Evolutionary conservation across 129 eudicot genomes (phyloP).

Genomic region (Lactuca sativa): DNA sequence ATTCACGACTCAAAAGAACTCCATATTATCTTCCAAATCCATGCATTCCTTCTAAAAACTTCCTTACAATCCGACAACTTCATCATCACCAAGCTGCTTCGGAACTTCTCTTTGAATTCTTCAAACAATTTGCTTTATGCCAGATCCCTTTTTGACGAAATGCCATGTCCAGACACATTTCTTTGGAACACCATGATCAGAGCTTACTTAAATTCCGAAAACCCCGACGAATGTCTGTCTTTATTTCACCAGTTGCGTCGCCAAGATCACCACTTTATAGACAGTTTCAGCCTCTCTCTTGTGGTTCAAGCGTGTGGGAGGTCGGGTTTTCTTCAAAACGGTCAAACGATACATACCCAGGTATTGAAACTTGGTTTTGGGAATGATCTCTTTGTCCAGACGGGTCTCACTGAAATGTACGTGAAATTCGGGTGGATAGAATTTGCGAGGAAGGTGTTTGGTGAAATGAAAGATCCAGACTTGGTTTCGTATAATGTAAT

Average conservation of each 20-base stretch:
- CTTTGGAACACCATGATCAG: constrained; percentile 42
- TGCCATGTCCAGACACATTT: constrained; percentile 40
- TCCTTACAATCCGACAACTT: constrained; percentile 33
- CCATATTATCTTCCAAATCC: constrained; percentile 29
- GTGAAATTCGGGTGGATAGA: constrained; percentile 30
- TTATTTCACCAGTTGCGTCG: constrained; percentile 25
- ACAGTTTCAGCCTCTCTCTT: constrained; percentile 41
- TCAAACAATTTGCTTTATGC: constrained; percentile 24
- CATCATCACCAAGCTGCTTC: constrained; percentile 35
- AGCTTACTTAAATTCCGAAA: constrained; percentile 29
- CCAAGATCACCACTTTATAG: constrained; percentile 26
- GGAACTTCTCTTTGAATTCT: not conserved
- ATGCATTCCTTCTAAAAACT: constrained; percentile 36
- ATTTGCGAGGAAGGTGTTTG: constrained; percentile 32
- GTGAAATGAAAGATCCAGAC: constrained; percentile 34
- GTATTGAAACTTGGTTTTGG: constrained; percentile 36
- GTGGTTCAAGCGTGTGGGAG: constrained; percentile 30
- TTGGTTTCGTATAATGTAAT: constrained; percentile 39
- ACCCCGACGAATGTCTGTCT: constrained; percentile 17
- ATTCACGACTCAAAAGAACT: constrained; percentile 27
- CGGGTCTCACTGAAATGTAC: constrained; percentile 42
- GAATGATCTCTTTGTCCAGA: constrained; percentile 40
- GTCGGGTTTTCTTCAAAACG: constrained; percentile 12
- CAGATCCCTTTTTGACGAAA: constrained; percentile 27
- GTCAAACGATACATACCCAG: constrained; percentile 35